Conservation (phyloP, 306 rosid species). For the Vachellia collinsii region DNA sequence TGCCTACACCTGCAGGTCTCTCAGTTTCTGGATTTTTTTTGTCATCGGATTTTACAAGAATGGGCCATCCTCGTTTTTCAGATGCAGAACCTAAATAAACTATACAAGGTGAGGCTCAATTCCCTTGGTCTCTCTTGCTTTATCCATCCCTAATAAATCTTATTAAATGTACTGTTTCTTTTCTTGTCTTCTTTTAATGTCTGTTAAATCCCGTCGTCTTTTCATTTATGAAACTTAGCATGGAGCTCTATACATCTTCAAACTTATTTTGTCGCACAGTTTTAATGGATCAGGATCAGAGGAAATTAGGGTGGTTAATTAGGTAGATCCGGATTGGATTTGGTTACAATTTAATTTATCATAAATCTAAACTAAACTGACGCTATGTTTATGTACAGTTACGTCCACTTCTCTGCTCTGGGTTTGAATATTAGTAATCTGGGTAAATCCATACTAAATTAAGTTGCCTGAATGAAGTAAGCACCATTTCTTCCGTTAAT, state of each 20-base stretch:
- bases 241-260: background rate
- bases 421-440: conserved; percentile 32
- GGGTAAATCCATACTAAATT: conserved; percentile 6
- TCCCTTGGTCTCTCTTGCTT: conserved; percentile 34
- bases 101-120: conserved; percentile 49
- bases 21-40: conserved; percentile 36
- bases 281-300: conserved; percentile 29
- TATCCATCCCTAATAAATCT: conserved; percentile 28
- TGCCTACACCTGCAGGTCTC: conserved; percentile 28
- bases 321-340: conserved; percentile 34
- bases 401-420: conserved; percentile 28
- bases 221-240: conserved; percentile 5
- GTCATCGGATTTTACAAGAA: conserved; percentile 40
- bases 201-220: conserved; percentile 16
- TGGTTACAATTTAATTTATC: conserved; percentile 5
- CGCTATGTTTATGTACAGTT: conserved; percentile 8
- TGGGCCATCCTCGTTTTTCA: conserved; percentile 37
- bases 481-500: conserved; percentile 26
- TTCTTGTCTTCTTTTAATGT: background rate
- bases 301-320: conserved; percentile 21
- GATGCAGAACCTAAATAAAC: conserved; percentile 39
- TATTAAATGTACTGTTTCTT: conserved; percentile 1
- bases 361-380: conserved; percentile 26
- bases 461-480: conserved; percentile 25
- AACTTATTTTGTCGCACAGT: background rate